These are phyloP conservation scores for Amylocystis lapponica DNA, from an alignment of 768 basidiomycete species.

Conservation along the genomic window DNA sequence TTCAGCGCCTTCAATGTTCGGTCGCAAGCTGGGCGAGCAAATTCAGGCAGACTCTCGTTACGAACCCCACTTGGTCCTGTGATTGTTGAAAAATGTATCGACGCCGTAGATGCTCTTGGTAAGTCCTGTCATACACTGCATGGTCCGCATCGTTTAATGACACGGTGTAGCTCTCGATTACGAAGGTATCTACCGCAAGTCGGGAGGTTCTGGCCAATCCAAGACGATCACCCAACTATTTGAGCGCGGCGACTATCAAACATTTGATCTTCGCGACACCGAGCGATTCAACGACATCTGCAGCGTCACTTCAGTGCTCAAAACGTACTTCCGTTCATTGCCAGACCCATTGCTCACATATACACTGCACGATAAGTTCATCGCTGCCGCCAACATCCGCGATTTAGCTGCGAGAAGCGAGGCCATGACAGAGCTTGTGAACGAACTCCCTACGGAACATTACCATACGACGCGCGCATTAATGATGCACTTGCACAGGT, in stretches of 20 bases:
- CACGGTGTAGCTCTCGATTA: slow-evolving; percentile 71
- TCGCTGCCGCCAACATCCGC: slow-evolving; percentile 63
- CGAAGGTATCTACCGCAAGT: slow-evolving; percentile 98
- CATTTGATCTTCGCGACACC: slow-evolving; percentile 83
- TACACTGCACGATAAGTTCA: slow-evolving; percentile 87
- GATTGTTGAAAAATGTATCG: slow-evolving; percentile 94
- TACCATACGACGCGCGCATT: slow-evolving; percentile 78
- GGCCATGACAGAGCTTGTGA: slow-evolving; percentile 61
- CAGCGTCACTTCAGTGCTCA: slow-evolving; percentile 93
- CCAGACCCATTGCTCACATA: slow-evolving; percentile 89
- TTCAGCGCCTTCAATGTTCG: slow-evolving; percentile 86
- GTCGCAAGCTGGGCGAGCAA: slow-evolving; percentile 83
- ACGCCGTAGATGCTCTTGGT: slow-evolving; percentile 87
- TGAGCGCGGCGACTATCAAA: slow-evolving; percentile 82
- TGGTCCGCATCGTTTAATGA: neutral
- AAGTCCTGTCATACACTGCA: slow-evolving; percentile 21
- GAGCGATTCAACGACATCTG: slow-evolving; percentile 97
- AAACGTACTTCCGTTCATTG: slow-evolving; percentile 92
- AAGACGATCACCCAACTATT: slow-evolving; percentile 93
- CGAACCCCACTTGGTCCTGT: slow-evolving; percentile 64
- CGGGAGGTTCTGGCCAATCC: slow-evolving; percentile 86
- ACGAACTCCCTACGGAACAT: slow-evolving; percentile 79
- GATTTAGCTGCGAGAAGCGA: slow-evolving; percentile 56
- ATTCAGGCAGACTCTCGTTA: slow-evolving; percentile 59
- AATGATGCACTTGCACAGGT: slow-evolving; percentile 88